phyloP scores from a whole-genome alignment of 2,329 filamentous ascomycete genomes.

The Monilinia fructigena region DNA sequence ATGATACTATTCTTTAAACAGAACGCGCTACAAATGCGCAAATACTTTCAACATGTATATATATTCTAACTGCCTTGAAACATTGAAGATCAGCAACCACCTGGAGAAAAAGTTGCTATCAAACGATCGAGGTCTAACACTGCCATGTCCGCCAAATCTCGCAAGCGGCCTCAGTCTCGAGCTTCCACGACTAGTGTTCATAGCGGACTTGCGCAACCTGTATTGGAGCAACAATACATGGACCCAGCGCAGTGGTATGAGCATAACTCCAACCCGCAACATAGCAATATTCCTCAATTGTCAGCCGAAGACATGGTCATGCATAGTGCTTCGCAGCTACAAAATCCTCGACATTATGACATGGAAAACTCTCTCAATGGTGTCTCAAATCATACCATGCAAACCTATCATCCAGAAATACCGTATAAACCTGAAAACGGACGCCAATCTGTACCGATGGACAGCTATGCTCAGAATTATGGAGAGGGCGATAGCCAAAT shows the following conservation, averaged over 20 bases:
- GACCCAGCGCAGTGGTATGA: conserved; percentile 40
- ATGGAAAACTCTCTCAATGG: conserved; percentile 52
- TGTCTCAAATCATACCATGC: conserved; percentile 45
- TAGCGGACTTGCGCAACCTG: conserved; percentile 37
- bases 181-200: conserved; percentile 50
- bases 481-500: conserved; percentile 59
- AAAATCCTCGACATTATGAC: conserved; percentile 49
- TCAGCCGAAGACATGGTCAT: conserved; percentile 60
- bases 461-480: conserved; percentile 56
- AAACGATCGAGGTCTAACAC: conserved; percentile 49
- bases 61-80: conserved; percentile 28
- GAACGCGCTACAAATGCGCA: conserved; percentile 16
- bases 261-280: conserved; percentile 35
- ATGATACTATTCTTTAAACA: conserved; percentile 13
- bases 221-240: conserved; percentile 37
- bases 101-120: conserved; percentile 40
- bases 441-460: conserved; percentile 54
- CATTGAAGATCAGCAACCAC: conserved; percentile 35
- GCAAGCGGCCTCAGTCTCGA: conserved; percentile 47
- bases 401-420: conserved; percentile 47
- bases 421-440: conserved; percentile 41
- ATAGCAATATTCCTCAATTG: conserved; percentile 43
- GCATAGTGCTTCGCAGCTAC: conserved; percentile 56
- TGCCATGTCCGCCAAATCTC: conserved; percentile 44
- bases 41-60: conserved; percentile 7